phyloP scores from a whole-genome alignment of 441 rosid species.

The Pelargonium fulgidum region DNA sequence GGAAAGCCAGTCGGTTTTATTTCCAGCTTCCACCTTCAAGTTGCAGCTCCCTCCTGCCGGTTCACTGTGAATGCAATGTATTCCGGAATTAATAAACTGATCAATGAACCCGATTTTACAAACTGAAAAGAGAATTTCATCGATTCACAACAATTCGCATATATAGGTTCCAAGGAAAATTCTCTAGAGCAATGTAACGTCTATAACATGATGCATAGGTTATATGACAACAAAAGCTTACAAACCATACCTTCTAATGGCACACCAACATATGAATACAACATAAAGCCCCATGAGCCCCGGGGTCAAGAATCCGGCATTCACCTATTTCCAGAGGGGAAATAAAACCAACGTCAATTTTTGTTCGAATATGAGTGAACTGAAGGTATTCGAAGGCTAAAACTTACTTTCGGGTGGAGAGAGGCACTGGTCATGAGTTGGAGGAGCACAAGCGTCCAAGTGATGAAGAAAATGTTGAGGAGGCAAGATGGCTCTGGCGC shows the following conservation, averaged over 20 bases:
- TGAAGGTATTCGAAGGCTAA: not conserved
- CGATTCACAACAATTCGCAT: not conserved
- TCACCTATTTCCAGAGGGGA: constrained; percentile 41
- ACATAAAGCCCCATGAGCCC: constrained; percentile 97
- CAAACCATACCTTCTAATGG: constrained; percentile 69
- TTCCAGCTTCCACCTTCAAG: constrained; percentile 72
- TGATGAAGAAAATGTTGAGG: constrained; percentile 85
- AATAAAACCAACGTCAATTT: constrained; percentile 12
- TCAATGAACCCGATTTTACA: not conserved
- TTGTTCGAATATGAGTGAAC: constrained; percentile 2
- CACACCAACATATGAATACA: constrained; percentile 95
- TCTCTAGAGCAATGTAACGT: not conserved
- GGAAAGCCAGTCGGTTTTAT: constrained; percentile 86
- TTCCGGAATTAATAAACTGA: not conserved
- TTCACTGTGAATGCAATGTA: constrained; percentile 43
- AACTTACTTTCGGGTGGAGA: constrained; percentile 72
- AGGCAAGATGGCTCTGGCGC: constrained; percentile 76
- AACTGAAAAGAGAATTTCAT: not conserved
- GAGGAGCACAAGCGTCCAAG: constrained; percentile 85
- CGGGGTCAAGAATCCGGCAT: constrained; percentile 71
- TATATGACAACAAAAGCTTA: not conserved
- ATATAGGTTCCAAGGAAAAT: not conserved
- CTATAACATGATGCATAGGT: not conserved
- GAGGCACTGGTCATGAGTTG: constrained; percentile 92
- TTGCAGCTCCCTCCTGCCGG: constrained; percentile 84